Conservation (phyloP, 2,329 filamentous ascomycete species). For the Nemania bipapillata region DNA sequence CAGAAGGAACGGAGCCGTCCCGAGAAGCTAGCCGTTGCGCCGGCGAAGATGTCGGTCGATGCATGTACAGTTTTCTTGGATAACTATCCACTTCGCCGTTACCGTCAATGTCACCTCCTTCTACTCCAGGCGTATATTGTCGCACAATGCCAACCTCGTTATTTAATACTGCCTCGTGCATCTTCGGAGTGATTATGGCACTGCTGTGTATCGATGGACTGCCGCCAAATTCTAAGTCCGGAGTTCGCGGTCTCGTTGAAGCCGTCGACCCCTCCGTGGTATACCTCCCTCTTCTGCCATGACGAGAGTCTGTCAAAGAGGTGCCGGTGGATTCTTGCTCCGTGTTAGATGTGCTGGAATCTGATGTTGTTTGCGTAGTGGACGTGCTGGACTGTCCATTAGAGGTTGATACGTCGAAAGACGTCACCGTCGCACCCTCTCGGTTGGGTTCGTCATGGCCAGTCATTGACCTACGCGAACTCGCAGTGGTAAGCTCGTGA, state of each 20-base stretch:
- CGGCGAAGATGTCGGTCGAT: slow-evolving; percentile 32
- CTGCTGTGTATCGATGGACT: slow-evolving; percentile 48
- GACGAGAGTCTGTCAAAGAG: slow-evolving; percentile 27
- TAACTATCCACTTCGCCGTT: slow-evolving; percentile 23
- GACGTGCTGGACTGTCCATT: slow-evolving; percentile 23
- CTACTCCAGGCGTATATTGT: slow-evolving; percentile 34
- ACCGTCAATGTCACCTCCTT: slow-evolving; percentile 35
- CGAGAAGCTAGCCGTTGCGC: slow-evolving; percentile 30
- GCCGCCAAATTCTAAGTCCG: slow-evolving; percentile 46
- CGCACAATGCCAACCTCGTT: slow-evolving; percentile 31
- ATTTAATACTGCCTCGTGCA: slow-evolving; percentile 33
- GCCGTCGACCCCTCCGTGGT: slow-evolving; percentile 32
- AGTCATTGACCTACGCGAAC: slow-evolving; percentile 5
- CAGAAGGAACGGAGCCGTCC: slow-evolving; percentile 21
- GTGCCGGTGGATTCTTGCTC: slow-evolving; percentile 24
- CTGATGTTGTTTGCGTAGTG: slow-evolving; percentile 22
- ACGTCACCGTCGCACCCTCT: slow-evolving; percentile 15
- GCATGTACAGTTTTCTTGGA: slow-evolving; percentile 33
- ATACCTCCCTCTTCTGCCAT: slow-evolving; percentile 21
- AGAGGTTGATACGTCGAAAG: slow-evolving; percentile 31
- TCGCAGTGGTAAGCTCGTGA: neutral
- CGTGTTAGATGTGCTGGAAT: slow-evolving; percentile 23
- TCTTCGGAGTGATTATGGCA: slow-evolving; percentile 48
- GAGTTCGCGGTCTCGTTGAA: slow-evolving; percentile 46
- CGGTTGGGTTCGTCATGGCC: slow-evolving; percentile 1